A percentile compares a stretch with the other conserved stretches of the same genome.
These are phyloP conservation scores for Podospora sp. DNA, from an alignment of 495 filamentous ascomycete species.

Conservation along the genomic window DNA sequence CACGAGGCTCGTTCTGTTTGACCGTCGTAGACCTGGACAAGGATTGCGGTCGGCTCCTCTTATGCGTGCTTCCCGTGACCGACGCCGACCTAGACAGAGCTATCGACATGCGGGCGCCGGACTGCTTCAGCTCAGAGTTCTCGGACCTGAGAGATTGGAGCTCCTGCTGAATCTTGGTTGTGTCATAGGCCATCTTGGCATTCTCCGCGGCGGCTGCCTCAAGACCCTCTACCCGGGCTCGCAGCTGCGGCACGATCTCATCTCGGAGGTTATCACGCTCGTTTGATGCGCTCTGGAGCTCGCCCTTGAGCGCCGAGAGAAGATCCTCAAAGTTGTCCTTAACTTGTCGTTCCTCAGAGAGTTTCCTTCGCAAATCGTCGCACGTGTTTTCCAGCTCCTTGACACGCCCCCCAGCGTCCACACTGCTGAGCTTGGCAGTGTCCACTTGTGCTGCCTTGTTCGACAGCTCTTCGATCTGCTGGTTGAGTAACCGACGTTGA, in stretches of 20 bases:
- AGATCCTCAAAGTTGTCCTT: conserved; percentile 96
- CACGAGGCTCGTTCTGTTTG: conserved; percentile 66
- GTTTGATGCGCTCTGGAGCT: conserved; percentile 78
- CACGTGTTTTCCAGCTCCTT: conserved; percentile 77
- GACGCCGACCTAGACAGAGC: conserved; percentile 49
- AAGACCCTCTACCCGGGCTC: conserved; percentile 73
- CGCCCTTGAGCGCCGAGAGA: conserved; percentile 76
- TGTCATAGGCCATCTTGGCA: conserved; percentile 71
- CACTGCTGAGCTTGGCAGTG: conserved; percentile 46
- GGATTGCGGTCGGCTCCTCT: conserved; percentile 35
- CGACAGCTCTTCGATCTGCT: conserved; percentile 78
- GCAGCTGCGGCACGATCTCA: conserved; percentile 75
- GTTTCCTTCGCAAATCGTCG: conserved; percentile 77
- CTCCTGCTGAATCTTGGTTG: conserved; percentile 79
- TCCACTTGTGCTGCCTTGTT: conserved; percentile 66
- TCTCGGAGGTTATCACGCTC: conserved; percentile 92
- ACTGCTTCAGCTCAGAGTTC: conserved; percentile 48
- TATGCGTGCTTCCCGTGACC: conserved; percentile 36
- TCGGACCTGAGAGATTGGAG: conserved; percentile 69
- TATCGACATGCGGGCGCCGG: conserved; percentile 30
- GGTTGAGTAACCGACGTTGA: conserved; percentile 72
- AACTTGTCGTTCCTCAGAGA: conserved; percentile 81
- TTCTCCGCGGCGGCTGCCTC: conserved; percentile 68
- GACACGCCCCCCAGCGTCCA: conserved; percentile 57
- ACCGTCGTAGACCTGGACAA: conserved; percentile 62